Conservation (phyloP, 306 rosid species). For the Gillenia trifoliata region DNA sequence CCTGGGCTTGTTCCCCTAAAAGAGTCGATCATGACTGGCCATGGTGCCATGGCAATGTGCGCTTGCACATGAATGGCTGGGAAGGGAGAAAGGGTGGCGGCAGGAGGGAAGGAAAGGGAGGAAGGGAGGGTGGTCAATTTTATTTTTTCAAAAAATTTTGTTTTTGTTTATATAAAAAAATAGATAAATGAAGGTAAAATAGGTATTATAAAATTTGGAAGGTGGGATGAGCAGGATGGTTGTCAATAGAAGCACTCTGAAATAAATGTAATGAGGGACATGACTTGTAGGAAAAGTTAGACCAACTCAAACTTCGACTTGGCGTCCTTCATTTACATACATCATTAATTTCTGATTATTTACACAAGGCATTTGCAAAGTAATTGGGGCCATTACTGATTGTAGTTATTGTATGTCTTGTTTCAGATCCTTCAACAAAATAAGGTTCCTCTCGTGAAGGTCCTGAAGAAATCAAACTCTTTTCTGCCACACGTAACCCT, state of each 20-base stretch:
- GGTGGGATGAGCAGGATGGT: background rate
- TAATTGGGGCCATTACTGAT: conserved; percentile 1
- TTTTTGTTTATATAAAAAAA: background rate
- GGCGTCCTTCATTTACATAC: background rate
- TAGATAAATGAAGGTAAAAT: background rate
- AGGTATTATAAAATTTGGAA: background rate
- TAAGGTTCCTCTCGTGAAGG: conserved; percentile 34
- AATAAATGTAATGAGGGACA: background rate
- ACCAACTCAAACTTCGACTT: background rate
- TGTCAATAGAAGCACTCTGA: background rate
- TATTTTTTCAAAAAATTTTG: background rate
- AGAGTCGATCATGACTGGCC: background rate
- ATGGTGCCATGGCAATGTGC: background rate
- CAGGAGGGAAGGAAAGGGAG: background rate
- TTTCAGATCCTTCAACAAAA: conserved; percentile 40
- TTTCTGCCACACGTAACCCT: conserved; percentile 74
- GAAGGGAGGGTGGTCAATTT: background rate
- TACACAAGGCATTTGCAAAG: background rate
- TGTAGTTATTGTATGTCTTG: conserved; percentile 7
- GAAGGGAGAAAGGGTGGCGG: background rate
- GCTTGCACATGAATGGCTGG: background rate
- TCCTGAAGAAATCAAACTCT: conserved; percentile 71
- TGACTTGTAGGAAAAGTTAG: background rate
- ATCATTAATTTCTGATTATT: background rate
- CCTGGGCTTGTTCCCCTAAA: background rate